phyloP scores from a whole-genome alignment of 805 yeast species.

The Kregervanrija pseudodelftensis region DNA sequence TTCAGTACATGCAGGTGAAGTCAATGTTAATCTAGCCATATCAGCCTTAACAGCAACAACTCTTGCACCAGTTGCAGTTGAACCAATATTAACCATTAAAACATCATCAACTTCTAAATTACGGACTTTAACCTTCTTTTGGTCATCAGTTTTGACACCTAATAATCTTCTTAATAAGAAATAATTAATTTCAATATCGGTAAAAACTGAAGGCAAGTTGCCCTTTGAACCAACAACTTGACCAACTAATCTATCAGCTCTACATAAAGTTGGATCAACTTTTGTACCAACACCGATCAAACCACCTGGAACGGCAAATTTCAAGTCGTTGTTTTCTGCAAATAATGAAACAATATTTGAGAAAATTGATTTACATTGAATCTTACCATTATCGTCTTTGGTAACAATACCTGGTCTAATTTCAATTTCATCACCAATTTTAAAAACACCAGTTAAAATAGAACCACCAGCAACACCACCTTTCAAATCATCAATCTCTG shows the following conservation, averaged over 20 bases:
- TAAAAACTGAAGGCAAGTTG: conserved; percentile 89
- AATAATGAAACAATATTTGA: conserved; percentile 89
- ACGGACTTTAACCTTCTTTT: conserved; percentile 93
- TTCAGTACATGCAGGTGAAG: conserved; percentile 98
- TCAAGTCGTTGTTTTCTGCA: conserved; percentile 96
- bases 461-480: conserved; percentile 99
- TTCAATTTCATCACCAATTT: conserved; percentile 96
- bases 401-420: conserved; percentile 99
- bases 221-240: conserved; percentile 99
- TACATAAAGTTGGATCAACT: conserved; percentile 97
- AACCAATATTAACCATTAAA: conserved; percentile 97
- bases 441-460: conserved; percentile 92
- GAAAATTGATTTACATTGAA: conserved; percentile 93
- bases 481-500: conserved; percentile 91
- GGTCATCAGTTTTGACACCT: conserved; percentile 98
- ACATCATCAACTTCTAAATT: conserved; percentile 92
- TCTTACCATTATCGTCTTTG: conserved; percentile 79
- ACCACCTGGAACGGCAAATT: conserved; percentile 99
- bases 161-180: conserved; percentile 92
- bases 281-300: conserved; percentile 99
- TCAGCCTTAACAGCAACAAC: conserved; percentile 97
- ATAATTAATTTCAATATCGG: conserved; percentile 96
- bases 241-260: conserved; percentile 98
- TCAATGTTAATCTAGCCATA: conserved; percentile 95
- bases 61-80: conserved; percentile 99